Base-by-base conservation (phyloP, 148 eudicot species). In the Dysphania ambrosioides region DNA sequence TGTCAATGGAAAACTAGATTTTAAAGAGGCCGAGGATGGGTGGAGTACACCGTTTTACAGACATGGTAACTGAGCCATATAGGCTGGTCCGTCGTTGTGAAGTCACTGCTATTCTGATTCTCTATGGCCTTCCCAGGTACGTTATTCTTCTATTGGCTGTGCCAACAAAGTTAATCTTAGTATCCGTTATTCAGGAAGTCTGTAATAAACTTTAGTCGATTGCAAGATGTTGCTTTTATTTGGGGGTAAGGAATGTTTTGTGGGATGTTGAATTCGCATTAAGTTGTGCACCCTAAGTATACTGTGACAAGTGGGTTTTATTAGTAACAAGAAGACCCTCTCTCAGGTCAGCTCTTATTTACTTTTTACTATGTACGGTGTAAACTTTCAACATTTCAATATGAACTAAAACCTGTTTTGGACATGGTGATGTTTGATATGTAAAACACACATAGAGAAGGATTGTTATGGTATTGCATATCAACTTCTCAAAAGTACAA, bases 91-190 rank as follows among this genome's bases (percentile, higher is more conserved):
- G 97, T 23, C 81, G 81, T 40, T 90, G 99, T 86, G 97, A 92
- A 83, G 97, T 92, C 64, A 95, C 99, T 32, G 97, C 99, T 40
- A 92, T 95, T 55, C 88, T 95, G 31, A 81, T 95, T 75, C 83
- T 95, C 49, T 92, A 84, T 76, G 93, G 99, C 66, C 99, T 95
- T 73, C 99, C 99, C n/a, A 89, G 99, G 97, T 91, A 81, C 71
- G 30, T 72, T 44, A 11, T 73, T 57, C 53, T 38, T 72, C 24
- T 64, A 15, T 34, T 12, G 9, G 18, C 41, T 64, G 1, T 53
- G 58, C 58, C 58, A 8, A 53, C 7, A 53, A 53, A 53, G 58
- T 53, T 19, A 53, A 19, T 5, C 49, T 42, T 36, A 36, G 40
- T 36, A 8, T 4, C 1, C 40, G 40, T 4, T 4, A 36, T 36